Evolutionary conservation across 2,329 filamentous ascomycete genomes (phyloP).

Genomic region (Apiospora phragmitis): DNA sequence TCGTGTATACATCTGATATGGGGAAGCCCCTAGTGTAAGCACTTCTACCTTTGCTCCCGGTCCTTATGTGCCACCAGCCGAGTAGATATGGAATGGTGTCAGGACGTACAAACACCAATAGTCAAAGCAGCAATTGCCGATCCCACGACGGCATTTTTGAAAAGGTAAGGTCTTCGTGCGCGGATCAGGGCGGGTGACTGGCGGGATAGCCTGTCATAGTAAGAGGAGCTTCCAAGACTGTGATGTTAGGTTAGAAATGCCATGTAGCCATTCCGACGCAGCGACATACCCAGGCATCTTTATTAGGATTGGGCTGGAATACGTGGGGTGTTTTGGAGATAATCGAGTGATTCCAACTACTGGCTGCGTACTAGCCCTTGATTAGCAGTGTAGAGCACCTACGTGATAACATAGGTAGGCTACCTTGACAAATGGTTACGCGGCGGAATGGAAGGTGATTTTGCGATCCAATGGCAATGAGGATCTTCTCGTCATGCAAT

Average conservation of each 20-base stretch:
- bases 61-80: neutral
- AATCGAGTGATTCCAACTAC: neutral
- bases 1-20: constrained; percentile 57
- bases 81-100: neutral
- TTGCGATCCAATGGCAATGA: neutral
- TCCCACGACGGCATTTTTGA: constrained; percentile 86
- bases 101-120: constrained; percentile 84
- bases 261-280: neutral
- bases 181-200: constrained; percentile 88
- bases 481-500: neutral
- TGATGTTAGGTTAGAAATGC: neutral
- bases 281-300: constrained; percentile 10
- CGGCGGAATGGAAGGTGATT: neutral
- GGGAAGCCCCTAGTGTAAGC: neutral
- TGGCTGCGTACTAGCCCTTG: neutral
- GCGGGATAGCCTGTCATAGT: constrained; percentile 87
- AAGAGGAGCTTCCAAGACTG: constrained; percentile 61
- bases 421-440: neutral
- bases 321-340: neutral
- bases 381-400: neutral
- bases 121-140: constrained; percentile 73
- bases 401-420: neutral
- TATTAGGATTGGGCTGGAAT: neutral
- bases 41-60: neutral
- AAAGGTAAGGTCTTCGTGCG: constrained; percentile 85